These are phyloP conservation scores for Geosmithia putterillii DNA, from an alignment of 2,329 filamentous ascomycete species.

Conservation along the genomic window DNA sequence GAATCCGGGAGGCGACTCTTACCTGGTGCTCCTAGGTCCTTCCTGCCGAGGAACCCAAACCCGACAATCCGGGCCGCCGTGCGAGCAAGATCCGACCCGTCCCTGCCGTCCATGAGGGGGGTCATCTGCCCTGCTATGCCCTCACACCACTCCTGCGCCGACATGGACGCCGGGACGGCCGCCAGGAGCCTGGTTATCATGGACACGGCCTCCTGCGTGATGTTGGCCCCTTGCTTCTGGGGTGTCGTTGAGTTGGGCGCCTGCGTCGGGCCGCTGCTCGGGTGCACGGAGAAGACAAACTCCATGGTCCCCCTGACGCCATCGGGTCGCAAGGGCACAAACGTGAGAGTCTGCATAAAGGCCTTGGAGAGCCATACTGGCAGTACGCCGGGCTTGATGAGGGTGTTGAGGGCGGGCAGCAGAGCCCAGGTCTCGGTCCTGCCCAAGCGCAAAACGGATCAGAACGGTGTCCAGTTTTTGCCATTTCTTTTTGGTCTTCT, in stretches of 20 bases:
- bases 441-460: conserved; percentile 4
- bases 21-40: conserved; percentile 51
- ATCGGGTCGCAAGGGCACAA: conserved; percentile 46
- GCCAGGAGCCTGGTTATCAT: conserved; percentile 51
- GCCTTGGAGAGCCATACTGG: conserved; percentile 47
- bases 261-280: conserved; percentile 30
- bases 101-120: conserved; percentile 44
- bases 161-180: conserved; percentile 41
- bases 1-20: too few relatives aligned
- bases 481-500: not conserved
- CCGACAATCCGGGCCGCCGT: conserved; percentile 24
- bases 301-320: conserved; percentile 58
- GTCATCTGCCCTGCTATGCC: conserved; percentile 50
- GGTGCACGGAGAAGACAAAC: conserved; percentile 59
- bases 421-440: conserved; percentile 19
- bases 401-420: conserved; percentile 47
- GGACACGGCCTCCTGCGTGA: conserved; percentile 56
- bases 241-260: conserved; percentile 24
- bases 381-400: conserved; percentile 48
- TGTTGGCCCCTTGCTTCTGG: conserved; percentile 46
- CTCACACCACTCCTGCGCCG: conserved; percentile 45
- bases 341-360: conserved; percentile 44
- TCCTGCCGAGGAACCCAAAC: conserved; percentile 54
- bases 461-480: conserved; percentile 1
- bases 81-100: conserved; percentile 19